Evolutionary conservation across 1,284 basidiomycete species (phyloP), one percentile per base, ranked within the genome.

Genomic region (Cerioporus squamosus): DNA sequence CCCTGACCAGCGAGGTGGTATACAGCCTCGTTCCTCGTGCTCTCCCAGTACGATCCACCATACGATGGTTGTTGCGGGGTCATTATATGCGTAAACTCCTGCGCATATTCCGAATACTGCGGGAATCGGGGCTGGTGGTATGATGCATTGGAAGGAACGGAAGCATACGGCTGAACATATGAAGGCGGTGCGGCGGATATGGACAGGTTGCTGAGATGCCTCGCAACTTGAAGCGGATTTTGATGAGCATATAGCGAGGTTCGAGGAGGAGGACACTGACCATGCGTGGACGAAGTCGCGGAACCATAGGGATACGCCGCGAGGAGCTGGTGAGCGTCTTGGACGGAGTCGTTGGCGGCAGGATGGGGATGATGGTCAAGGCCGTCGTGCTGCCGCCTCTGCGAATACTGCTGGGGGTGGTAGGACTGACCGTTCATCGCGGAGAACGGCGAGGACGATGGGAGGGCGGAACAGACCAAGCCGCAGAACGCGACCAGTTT

Each of bases 271-370:
- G 22, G 53, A 44, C 8, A 63, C 75, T 61, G 66, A 88, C 90
- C 86, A 67, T 91, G 88, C 44, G 82, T 79, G 7, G 87, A 80
- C 24, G 89, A 87, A 4, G 85, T 88, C 40, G 84, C 85, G 57
- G 87, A 89, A 38, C 86, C 85, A 64, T 87, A 79, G 18, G 90
- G 87, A 69, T 90, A 91, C 33, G 79, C 77, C 8, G 83, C 79
- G 44, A 90, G 76, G 36, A 90, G 71, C 45, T 80, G 75, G 62
- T 88, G 88, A 3, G 86, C 83, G 70, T 86, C 81, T 50, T 87
- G 84, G 7, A 85, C 83, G 2, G 85, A 70, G 62, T 77, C 74
- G 40, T 67, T 70, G 17, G 70, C 59, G 20, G 62, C 56, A 22
- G 54, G 40, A 42, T 52, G 49, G n/a, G 22, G 51, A 15, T 43